Percentiles rank a stretch among this genome's conserved stretches.
phyloP scores from a whole-genome alignment of 139 green algal genomes.

The Chlorella vulgaris region DNA sequence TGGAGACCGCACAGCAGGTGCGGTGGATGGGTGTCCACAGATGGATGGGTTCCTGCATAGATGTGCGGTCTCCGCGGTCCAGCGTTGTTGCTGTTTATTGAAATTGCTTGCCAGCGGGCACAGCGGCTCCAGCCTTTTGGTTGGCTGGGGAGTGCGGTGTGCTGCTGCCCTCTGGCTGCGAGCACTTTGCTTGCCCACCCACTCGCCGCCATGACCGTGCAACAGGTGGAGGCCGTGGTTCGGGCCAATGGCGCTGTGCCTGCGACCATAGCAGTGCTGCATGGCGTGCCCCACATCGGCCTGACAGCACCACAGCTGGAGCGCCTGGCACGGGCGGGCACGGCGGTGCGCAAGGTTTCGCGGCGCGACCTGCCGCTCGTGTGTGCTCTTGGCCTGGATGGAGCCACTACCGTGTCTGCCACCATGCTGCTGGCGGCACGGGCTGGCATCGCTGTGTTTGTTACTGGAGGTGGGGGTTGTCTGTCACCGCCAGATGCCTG shows the following conservation, averaged over 20 bases:
- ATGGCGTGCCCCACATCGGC: slow-evolving; percentile 73
- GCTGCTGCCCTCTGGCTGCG: too few species aligned
- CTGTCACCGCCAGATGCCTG: too few species aligned
- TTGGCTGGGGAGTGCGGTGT: too few species aligned
- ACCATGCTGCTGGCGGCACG: slow-evolving; percentile 90
- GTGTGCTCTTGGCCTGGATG: slow-evolving; percentile 66
- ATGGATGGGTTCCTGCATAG: too few species aligned
- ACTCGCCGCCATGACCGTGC: slow-evolving; percentile 60
- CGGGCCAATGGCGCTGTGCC: slow-evolving; percentile 72
- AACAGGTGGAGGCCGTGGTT: slow-evolving; percentile 81
- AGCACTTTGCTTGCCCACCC: neutral
- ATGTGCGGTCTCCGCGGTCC: too few species aligned
- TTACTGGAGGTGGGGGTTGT: slow-evolving; percentile 66
- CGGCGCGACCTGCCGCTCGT: slow-evolving; percentile 83
- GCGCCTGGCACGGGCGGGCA: slow-evolving; percentile 49
- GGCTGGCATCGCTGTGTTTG: slow-evolving; percentile 85
- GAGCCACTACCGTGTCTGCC: slow-evolving; percentile 93
- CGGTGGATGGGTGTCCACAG: too few species aligned
- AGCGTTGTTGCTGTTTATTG: too few species aligned
- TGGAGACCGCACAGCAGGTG: slow-evolving; percentile 77
- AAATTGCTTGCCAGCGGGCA: too few species aligned
- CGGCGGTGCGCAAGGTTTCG: slow-evolving; percentile 76
- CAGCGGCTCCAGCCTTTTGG: too few species aligned
- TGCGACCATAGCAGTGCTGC: slow-evolving; percentile 94
- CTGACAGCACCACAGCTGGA: slow-evolving; percentile 54